A percentile compares a stretch with the other conserved stretches of the same genome.
Evolutionary conservation across 495 filamentous ascomycete genomes (phyloP).

Genomic region (Podospora didyma): DNA sequence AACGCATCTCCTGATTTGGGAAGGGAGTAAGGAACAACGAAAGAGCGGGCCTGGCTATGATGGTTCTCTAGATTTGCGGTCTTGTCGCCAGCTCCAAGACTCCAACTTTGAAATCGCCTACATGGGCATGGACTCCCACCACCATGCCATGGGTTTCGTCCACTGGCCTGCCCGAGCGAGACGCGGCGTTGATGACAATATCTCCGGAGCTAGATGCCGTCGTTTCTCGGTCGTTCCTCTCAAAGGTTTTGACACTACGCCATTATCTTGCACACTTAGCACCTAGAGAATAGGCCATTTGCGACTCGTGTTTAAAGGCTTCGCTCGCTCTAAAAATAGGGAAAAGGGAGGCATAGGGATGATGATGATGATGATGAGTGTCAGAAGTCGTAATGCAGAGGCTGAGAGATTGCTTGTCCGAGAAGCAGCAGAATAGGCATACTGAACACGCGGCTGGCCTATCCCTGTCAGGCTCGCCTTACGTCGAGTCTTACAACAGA

Average conservation of each 20-base stretch:
- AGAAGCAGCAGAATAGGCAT: too few relatives aligned
- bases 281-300: too few relatives aligned
- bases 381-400: neutral
- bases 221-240: neutral
- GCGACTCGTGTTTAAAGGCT: too few relatives aligned
- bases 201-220: neutral
- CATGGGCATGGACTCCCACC: neutral
- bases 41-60: conserved; percentile 11
- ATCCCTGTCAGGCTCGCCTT: neutral
- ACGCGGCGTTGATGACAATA: neutral
- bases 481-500: neutral
- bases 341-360: neutral
- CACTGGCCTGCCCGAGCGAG: neutral
- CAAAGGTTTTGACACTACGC: too few relatives aligned
- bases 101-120: conserved; percentile 14
- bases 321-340: neutral
- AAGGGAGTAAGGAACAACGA: neutral
- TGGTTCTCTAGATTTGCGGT: conserved; percentile 12
- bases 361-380: neutral
- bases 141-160: conserved; percentile 6
- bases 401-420: too few relatives aligned
- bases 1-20: too few relatives aligned
- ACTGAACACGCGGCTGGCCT: neutral
- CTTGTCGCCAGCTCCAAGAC: conserved; percentile 11
- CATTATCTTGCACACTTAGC: too few relatives aligned